Evolutionary conservation across 331 rosid genomes (phyloP).

Genomic region (Prunus yedoensis): DNA sequence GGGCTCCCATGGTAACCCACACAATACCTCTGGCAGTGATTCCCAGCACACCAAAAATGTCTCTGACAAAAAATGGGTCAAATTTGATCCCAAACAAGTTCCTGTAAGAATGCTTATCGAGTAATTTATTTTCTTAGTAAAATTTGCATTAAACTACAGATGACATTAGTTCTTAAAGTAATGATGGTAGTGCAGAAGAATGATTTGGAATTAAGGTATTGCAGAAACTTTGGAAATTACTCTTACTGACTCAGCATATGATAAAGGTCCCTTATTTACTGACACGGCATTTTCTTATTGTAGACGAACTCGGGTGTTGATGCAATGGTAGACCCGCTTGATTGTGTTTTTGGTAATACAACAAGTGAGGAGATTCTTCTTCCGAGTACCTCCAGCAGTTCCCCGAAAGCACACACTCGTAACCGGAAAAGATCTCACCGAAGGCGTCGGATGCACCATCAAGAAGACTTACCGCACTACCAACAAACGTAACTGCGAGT

Average conservation of each 20-base stretch:
- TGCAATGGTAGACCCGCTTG: slow-evolving; percentile 58
- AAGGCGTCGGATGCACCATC: slow-evolving; percentile 55
- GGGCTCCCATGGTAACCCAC: slow-evolving; percentile 29
- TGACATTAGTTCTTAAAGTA: not conserved
- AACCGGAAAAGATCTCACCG: slow-evolving; percentile 63
- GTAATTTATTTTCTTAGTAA: slow-evolving; percentile 12
- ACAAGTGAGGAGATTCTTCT: slow-evolving; percentile 48
- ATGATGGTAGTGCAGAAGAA: slow-evolving; percentile 2
- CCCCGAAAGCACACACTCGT: slow-evolving; percentile 38
- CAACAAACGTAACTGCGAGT: slow-evolving; percentile 21
- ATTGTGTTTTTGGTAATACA: slow-evolving; percentile 55
- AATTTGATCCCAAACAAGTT: slow-evolving; percentile 31
- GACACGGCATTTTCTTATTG: slow-evolving; percentile 10
- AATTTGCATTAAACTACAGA: not conserved
- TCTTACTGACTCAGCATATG: not conserved
- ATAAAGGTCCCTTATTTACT: not conserved
- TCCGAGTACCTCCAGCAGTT: slow-evolving; percentile 35
- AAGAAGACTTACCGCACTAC: slow-evolving; percentile 29
- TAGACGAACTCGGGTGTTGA: slow-evolving; percentile 46
- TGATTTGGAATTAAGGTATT: not conserved
- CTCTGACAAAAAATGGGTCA: slow-evolving; percentile 18
- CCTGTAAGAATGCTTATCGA: slow-evolving; percentile 31
- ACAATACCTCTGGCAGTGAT: slow-evolving; percentile 7
- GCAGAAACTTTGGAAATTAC: not conserved
- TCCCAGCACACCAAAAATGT: slow-evolving; percentile 8